Evolutionary conservation across 257 asterid species (phyloP).

Genomic region (Buddleja alternifolia): DNA sequence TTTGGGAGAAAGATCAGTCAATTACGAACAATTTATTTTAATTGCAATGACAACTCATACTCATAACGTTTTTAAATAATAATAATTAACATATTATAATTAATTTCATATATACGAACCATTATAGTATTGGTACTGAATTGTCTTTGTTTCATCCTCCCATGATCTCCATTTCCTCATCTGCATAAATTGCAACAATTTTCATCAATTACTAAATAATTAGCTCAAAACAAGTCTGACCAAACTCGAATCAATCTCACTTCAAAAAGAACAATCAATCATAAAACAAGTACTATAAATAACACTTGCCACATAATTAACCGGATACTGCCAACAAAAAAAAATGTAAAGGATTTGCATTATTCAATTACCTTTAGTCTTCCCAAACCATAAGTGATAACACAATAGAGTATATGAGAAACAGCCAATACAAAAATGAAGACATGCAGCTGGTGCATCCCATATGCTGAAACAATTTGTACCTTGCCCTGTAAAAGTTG

Average conservation of each 20-base stretch:
- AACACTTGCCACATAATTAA: too few species aligned
- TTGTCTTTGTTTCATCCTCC: slow-evolving; percentile 77
- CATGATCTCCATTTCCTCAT: slow-evolving; percentile 81
- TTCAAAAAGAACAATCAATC: too few species aligned
- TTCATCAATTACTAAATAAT: background rate
- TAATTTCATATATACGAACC: slow-evolving; percentile 43
- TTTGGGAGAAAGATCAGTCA: too few species aligned
- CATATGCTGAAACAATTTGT: slow-evolving; percentile 64
- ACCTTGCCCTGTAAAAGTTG: slow-evolving; percentile 53
- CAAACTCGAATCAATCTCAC: background rate
- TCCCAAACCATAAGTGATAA: slow-evolving; percentile 61
- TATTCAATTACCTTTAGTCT: slow-evolving; percentile 52
- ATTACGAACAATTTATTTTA: too few species aligned
- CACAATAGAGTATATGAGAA: slow-evolving; percentile 55
- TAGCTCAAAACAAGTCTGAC: too few species aligned
- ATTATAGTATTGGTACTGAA: slow-evolving; percentile 58
- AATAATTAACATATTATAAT: background rate
- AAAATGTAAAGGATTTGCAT: background rate
- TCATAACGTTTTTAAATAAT: background rate
- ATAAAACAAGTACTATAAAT: too few species aligned
- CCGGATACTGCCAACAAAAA: background rate
- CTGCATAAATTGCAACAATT: slow-evolving; percentile 32
- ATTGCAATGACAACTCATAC: background rate
- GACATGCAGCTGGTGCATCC: slow-evolving; percentile 79
- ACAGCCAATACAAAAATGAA: slow-evolving; percentile 71